These are phyloP conservation scores for Sarocladium kiliense DNA, from an alignment of 2,329 filamentous ascomycete species.

Conservation along the genomic window DNA sequence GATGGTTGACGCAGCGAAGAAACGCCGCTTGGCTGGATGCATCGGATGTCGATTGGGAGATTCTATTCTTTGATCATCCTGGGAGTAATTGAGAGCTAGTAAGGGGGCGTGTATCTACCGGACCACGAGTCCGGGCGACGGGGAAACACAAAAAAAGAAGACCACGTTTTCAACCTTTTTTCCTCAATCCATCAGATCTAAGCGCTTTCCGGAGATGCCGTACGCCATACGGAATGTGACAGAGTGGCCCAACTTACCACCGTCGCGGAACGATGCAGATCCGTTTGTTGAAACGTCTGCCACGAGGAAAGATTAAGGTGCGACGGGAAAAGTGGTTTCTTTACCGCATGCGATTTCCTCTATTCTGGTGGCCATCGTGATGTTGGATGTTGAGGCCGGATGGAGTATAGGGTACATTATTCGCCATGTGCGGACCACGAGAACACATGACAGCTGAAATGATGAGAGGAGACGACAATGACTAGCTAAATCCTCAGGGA, in stretches of 20 bases:
- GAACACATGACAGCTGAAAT: neutral
- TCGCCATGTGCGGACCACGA: neutral
- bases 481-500: neutral
- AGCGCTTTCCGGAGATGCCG: neutral
- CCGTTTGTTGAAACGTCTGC: neutral
- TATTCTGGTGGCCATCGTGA: neutral
- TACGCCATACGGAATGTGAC: conserved; percentile 3
- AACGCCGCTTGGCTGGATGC: too few species aligned
- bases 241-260: neutral
- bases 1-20: conserved; percentile 3
- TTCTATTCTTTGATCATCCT: neutral
- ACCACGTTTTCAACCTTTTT: neutral
- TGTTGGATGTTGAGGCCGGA: too few species aligned
- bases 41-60: too few species aligned
- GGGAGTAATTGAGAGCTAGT: neutral
- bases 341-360: neutral
- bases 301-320: neutral
- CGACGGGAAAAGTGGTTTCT: too few species aligned
- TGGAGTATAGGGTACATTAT: neutral
- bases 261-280: neutral
- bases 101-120: neutral
- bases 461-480: neutral
- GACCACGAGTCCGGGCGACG: neutral
- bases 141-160: neutral
- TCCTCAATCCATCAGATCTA: neutral